These are phyloP conservation scores for Pestalotiopsis sp. DNA, from an alignment of 2,329 filamentous ascomycete genomes.

Conservation along the genomic window DNA sequence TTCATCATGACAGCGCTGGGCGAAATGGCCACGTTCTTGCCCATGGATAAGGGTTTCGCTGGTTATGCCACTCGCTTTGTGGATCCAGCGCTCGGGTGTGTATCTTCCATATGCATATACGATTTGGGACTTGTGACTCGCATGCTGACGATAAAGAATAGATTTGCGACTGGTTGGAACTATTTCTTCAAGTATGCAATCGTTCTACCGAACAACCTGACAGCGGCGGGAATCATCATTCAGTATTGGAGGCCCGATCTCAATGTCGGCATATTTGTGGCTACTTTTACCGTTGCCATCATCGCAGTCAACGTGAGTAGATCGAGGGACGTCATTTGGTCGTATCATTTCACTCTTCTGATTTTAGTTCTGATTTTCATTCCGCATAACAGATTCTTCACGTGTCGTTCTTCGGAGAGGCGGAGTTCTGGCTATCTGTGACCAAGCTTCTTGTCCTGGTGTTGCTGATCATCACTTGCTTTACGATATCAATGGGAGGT, in stretches of 20 bases:
- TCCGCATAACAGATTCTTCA: neutral
- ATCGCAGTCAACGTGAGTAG: conserved; percentile 26
- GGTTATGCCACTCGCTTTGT: conserved; percentile 29
- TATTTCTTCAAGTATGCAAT: conserved; percentile 17
- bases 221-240: neutral
- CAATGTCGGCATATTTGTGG: neutral
- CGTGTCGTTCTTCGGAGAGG: conserved; percentile 43
- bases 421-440: conserved; percentile 47
- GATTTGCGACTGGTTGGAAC: conserved; percentile 43
- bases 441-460: conserved; percentile 37
- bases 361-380: no score
- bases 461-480: conserved; percentile 35
- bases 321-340: no score
- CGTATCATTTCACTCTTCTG: no score
- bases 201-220: neutral
- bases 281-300: conserved; percentile 45
- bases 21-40: conserved; percentile 31
- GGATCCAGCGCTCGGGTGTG: conserved; percentile 24
- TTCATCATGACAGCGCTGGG: conserved; percentile 14
- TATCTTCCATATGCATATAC: conserved; percentile 10
- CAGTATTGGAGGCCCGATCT: conserved; percentile 4
- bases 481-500: conserved; percentile 44
- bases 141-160: neutral
- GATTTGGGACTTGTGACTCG: no score
- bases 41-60: conserved; percentile 19